These are phyloP conservation scores for Phytophthora quininea DNA, from an alignment of 352 stramenopile genomes.

Conservation along the genomic window DNA sequence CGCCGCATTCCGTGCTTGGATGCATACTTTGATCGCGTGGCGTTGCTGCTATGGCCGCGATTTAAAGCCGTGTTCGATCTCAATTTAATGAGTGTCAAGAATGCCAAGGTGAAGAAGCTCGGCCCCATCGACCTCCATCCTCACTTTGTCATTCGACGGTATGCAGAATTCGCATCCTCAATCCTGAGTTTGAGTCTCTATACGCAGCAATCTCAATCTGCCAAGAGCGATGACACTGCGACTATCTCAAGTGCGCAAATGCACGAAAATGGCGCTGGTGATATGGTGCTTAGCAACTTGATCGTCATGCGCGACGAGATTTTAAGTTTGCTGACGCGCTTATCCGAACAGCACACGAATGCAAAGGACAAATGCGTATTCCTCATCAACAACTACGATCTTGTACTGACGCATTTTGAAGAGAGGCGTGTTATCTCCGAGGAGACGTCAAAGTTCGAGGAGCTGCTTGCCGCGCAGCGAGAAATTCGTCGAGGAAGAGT, in stretches of 20 bases:
- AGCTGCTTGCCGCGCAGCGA: conserved; percentile 92
- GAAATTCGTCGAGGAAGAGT: conserved; percentile 97
- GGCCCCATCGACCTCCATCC: conserved; percentile 95
- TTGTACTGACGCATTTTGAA: conserved; percentile 95
- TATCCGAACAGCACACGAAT: conserved; percentile 92
- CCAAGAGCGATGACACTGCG: conserved; percentile 30
- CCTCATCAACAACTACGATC: conserved; percentile 98
- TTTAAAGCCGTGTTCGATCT: conserved; percentile 97
- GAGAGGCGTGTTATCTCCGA: conserved; percentile 94
- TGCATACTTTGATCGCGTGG: conserved; percentile 96
- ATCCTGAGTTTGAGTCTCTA: conserved; percentile 93
- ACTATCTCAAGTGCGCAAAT: conserved; percentile 73
- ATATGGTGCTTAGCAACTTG: conserved; percentile 96
- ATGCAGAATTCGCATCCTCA: conserved; percentile 97
- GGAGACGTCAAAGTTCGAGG: conserved; percentile 95
- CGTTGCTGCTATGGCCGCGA: conserved; percentile 96
- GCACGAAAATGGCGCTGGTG: conserved; percentile 82
- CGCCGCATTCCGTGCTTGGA: conserved; percentile 92
- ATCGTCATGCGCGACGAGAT: conserved; percentile 83
- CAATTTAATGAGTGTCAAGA: conserved; percentile 93
- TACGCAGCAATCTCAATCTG: conserved; percentile 48
- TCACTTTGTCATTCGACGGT: conserved; percentile 96
- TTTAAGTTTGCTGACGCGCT: conserved; percentile 71
- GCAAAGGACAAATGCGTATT: conserved; percentile 97
- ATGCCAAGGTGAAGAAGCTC: conserved; percentile 89